Evolutionary conservation across 208 protist genomes (phyloP).

Genomic region (Leishmania martiniquensis): DNA sequence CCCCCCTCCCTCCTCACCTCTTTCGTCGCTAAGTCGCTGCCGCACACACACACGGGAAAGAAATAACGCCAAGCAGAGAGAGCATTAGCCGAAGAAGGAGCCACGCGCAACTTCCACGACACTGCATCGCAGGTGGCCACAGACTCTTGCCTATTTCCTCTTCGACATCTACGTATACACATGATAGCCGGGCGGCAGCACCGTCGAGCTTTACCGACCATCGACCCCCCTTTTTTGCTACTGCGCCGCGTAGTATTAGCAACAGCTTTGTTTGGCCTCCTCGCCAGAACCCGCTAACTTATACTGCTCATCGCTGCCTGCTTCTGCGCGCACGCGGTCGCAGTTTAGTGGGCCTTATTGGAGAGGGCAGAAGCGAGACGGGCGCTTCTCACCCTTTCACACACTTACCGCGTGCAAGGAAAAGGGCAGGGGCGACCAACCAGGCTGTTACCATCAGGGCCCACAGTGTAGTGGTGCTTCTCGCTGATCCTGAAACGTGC

Average conservation of each 20-base stretch:
- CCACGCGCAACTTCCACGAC: not conserved
- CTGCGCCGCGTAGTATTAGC: not conserved
- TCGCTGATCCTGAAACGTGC: not conserved
- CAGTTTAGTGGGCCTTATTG: too few species aligned
- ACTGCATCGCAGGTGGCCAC: too few species aligned
- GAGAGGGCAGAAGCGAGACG: too few species aligned
- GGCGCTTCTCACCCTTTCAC: too few species aligned
- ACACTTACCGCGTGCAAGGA: too few species aligned
- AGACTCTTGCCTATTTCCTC: not conserved
- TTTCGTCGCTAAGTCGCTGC: not conserved
- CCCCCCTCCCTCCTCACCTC: not conserved
- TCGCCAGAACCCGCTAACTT: not conserved
- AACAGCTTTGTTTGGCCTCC: not conserved
- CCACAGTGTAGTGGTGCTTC: not conserved
- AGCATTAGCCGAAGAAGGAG: not conserved
- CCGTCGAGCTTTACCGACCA: not conserved
- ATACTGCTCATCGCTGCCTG: not conserved
- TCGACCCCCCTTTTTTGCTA: not conserved
- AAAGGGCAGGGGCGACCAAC: too few species aligned
- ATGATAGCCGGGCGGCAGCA: not conserved
- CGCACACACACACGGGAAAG: not conserved
- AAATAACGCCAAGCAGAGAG: not conserved
- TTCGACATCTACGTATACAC: too few species aligned
- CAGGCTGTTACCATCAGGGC: too few species aligned
- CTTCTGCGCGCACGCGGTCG: not conserved